Evolutionary conservation across 2,329 filamentous ascomycete species (phyloP).

Genomic region (Phyllosticta citribraziliensis): DNA sequence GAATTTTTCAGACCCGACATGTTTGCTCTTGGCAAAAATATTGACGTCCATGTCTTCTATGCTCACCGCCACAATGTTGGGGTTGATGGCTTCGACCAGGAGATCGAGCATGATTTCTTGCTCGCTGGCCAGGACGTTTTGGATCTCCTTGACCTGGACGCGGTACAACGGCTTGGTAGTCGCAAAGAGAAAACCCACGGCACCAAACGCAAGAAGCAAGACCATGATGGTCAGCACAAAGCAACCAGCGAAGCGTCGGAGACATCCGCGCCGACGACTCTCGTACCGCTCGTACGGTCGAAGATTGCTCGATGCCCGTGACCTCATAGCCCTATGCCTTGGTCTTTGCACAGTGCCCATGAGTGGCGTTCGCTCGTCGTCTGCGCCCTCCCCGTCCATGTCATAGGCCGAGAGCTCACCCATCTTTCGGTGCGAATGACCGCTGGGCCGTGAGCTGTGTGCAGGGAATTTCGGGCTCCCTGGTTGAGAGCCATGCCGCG

Average conservation of each 20-base stretch:
- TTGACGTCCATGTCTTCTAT: slow-evolving; percentile 82
- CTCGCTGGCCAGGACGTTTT: slow-evolving; percentile 85
- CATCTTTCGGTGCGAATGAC: slow-evolving; percentile 40
- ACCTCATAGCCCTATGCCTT: slow-evolving; percentile 19
- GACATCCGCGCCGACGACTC: slow-evolving; percentile 47
- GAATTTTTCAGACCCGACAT: slow-evolving; percentile 55
- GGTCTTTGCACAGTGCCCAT: slow-evolving; percentile 51
- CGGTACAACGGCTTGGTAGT: slow-evolving; percentile 78
- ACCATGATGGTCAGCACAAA: slow-evolving; percentile 75
- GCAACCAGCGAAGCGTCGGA: slow-evolving; percentile 72
- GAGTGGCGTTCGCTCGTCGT: slow-evolving; percentile 81
- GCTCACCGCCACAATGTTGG: slow-evolving; percentile 81
- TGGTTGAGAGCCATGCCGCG: slow-evolving; percentile 39
- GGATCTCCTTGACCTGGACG: slow-evolving; percentile 69
- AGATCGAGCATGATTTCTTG: slow-evolving; percentile 94
- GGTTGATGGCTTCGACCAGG: slow-evolving; percentile 78
- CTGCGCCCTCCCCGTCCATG: slow-evolving; percentile 69
- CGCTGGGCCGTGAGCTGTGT: slow-evolving; percentile 36
- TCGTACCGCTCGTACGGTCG: slow-evolving; percentile 67
- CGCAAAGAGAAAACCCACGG: slow-evolving; percentile 80
- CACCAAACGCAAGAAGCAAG: slow-evolving; percentile 70
- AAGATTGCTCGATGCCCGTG: slow-evolving; percentile 44
- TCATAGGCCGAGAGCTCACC: slow-evolving; percentile 63
- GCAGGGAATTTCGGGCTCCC: slow-evolving; percentile 54
- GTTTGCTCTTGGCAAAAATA: slow-evolving; percentile 88